Base-by-base conservation (phyloP, 2,329 filamentous ascomycete species). In the Byssochlamys sp. region DNA sequence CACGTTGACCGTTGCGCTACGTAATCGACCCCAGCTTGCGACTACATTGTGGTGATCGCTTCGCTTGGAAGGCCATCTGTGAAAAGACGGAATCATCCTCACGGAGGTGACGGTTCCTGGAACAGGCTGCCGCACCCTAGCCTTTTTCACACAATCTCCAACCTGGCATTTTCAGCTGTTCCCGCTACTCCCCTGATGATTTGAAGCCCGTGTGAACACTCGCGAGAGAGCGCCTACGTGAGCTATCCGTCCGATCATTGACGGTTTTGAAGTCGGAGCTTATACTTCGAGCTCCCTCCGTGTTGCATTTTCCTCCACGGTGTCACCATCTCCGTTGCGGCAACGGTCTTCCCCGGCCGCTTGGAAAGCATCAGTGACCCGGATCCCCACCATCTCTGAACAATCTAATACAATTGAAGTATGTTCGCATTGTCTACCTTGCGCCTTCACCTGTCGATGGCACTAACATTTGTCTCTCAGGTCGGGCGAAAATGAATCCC, bases 401-500 rank as follows among this genome's bases (percentile, higher is more conserved):
- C 39, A 14, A 45, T 45, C 10, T 45, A 45, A 45, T 19, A 45
- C 25, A 28, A 26, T 51, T 28, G 11, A 27, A 12, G 49, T 51
- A 51, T 28, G 24, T 9, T 26, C 27, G 9, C 49, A 51, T 28
- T 12, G 27, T 51, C 14, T 9, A 26, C 49, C 14, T 28, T 28
- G 4, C 26, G 25, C 5, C 49, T 51, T 26, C 9, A 4, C 10
- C 27, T 6, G 25, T 26, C 14, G n/a, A 51, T 51, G 49, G 10
- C 24, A 28, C 49, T 51, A 24, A 51, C 25, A 25, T 26, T 24
- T 3, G 12, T 51, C 4, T 6, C 4, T 5, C 49, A 51, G 25
- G 6, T 10, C 49, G 2, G 27, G 25, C 14, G n/a, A 60, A 55
- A 48, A 76, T 76, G 74, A 76, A 75, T 59, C 73, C 74, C 3